These are phyloP conservation scores for Avena atlantica DNA, from an alignment of 176 grass and related monocot genomes.

Conservation along the genomic window DNA sequence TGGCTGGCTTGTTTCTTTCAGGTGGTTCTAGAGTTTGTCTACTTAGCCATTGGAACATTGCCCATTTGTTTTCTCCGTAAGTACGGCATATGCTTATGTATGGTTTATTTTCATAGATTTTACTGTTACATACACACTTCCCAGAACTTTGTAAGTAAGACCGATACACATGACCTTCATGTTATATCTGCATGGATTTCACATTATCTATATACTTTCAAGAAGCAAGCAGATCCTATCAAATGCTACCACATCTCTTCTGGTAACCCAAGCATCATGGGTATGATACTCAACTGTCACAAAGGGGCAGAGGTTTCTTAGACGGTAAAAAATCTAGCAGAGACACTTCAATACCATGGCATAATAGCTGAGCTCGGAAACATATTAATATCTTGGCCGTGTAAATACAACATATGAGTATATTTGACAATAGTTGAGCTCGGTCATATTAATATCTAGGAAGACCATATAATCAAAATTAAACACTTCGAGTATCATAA, in stretches of 20 bases:
- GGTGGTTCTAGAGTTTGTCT: constrained; percentile 53
- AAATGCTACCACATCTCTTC: background rate
- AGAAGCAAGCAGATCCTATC: background rate
- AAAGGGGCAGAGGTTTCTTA: background rate
- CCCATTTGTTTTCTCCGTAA: constrained; percentile 46
- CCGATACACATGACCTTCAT: background rate
- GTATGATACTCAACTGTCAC: constrained; percentile 3
- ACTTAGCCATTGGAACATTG: constrained; percentile 49
- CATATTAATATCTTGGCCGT: background rate
- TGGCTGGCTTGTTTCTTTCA: constrained; percentile 39
- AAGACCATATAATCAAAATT: background rate
- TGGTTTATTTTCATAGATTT: background rate
- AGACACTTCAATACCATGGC: constrained; percentile 4
- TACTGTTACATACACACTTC: background rate
- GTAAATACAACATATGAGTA: constrained; percentile 8
- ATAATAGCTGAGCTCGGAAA: background rate
- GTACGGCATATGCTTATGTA: constrained; percentile 21
- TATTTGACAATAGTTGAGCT: background rate
- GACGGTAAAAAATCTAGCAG: background rate
- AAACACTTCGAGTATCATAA: background rate
- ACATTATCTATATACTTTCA: too few species aligned
- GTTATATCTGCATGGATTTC: too few species aligned
- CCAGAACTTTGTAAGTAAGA: background rate
- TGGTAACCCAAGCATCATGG: background rate
- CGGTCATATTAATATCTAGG: background rate